Conservation (phyloP, 495 filamentous ascomycete genomes). For the Talaromyces thailandensis region DNA sequence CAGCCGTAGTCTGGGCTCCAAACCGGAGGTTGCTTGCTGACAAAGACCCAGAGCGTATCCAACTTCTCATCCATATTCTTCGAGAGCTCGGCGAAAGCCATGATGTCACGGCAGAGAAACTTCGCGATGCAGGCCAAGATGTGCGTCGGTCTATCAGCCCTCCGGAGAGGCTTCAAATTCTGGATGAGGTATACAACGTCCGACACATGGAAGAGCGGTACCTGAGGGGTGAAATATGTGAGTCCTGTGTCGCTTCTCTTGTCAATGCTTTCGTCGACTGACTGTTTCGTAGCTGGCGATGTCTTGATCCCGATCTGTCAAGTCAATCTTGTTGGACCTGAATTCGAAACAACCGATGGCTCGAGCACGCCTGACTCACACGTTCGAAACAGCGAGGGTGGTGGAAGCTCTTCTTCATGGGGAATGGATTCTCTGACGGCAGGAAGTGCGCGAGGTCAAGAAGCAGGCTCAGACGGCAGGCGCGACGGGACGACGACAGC, state of each 20-base stretch:
- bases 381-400: background rate
- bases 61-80: conserved; percentile 54
- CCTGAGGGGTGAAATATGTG: conserved; percentile 52
- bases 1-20: conserved; percentile 10
- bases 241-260: conserved; percentile 10
- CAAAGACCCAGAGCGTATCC: conserved; percentile 42
- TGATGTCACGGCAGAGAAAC: conserved; percentile 31
- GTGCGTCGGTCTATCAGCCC: conserved; percentile 30
- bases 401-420: conserved; percentile 8
- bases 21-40: background rate
- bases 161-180: conserved; percentile 22
- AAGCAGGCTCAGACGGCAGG: background rate
- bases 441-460: background rate
- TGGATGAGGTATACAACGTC: conserved; percentile 62
- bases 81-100: conserved; percentile 34
- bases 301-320: conserved; percentile 3
- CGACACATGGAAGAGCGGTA: conserved; percentile 55
- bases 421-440: background rate
- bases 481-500: background rate
- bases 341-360: background rate
- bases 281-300: conserved; percentile 2
- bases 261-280: background rate
- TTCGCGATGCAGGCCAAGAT: conserved; percentile 35
- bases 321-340: conserved; percentile 6
- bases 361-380: background rate